Base-by-base conservation (phyloP, 495 filamentous ascomycete species). In the Penicillium soppii region DNA sequence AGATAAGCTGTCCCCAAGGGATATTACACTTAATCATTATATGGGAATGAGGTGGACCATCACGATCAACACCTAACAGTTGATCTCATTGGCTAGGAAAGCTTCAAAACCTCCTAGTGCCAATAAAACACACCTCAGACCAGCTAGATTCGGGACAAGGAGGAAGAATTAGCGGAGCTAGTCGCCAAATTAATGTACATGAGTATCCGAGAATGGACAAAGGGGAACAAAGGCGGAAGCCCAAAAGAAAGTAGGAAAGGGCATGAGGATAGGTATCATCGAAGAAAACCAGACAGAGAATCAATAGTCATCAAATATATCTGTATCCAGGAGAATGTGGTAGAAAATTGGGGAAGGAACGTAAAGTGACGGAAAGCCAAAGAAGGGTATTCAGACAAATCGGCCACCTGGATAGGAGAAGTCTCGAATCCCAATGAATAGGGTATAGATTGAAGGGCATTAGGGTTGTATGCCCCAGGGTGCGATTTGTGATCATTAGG, bases 381-480 rank as follows among this genome's bases (percentile, higher is more conserved):
- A 21, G 13, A 49, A 9, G 20, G 9, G 21, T 4, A 8, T 12
- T 23, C 7, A 5, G 44, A 37, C 17, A 37, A 43, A 36, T 35
- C 52, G 60, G 43, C 50, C 33, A 43, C 49, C n/a, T 10, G 12
- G 7, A 36, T n/a, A 46, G 17, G 17, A 4, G 32, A 7, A 16
- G 19, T 35, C 26, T 41, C 20, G 19, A 52, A 32, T 40, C 21
- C 44, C 29, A 12, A 32, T 32, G 45, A 23, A 26, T 27, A 51
- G 53, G 52, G 55, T 59, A 59, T 61, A 61, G 51, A 41, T 35
- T 47, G 54, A 47, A 54, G 56, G 56, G 52, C 59, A 58, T 58
- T 54, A 53, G 53, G 33, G 21, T 32, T 3, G 40, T n/a, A 45
- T 36, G 27, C 43, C 41, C 43, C 43, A 46, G 48, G 42, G 48